These are phyloP conservation scores for Eustoma russellianum DNA, from an alignment of 257 asterid genomes.

Conservation along the genomic window DNA sequence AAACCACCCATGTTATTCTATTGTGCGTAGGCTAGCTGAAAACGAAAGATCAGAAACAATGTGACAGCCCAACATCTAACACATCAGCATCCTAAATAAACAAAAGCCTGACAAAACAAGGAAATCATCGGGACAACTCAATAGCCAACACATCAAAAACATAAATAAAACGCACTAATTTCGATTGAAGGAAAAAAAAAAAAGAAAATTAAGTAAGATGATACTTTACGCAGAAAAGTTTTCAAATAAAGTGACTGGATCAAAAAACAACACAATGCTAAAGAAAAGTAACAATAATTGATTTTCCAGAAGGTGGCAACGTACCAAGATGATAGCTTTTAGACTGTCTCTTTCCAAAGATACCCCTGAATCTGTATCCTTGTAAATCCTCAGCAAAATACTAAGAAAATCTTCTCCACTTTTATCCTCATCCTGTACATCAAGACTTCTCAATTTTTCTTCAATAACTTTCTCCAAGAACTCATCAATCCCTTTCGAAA, in stretches of 20 bases:
- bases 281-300: background rate
- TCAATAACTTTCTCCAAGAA: constrained; percentile 23
- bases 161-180: too few species aligned
- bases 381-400: constrained; percentile 18
- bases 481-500: constrained; percentile 16
- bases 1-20: too few species aligned
- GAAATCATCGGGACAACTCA: too few species aligned
- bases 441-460: constrained; percentile 7
- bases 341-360: constrained; percentile 20
- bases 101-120: too few species aligned
- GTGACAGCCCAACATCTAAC: too few species aligned
- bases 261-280: background rate
- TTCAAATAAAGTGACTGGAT: background rate
- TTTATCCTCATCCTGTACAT: background rate
- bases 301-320: background rate
- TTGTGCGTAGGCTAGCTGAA: too few species aligned
- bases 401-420: constrained; percentile 15
- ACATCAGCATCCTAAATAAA: too few species aligned
- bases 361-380: constrained; percentile 9
- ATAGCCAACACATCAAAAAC: too few species aligned
- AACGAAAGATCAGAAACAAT: too few species aligned
- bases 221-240: too few species aligned
- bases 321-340: constrained; percentile 33
- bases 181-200: too few species aligned
- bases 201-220: too few species aligned